Conservation (phyloP, 176 grass and related monocot genomes). For the Thalia dealbata region DNA sequence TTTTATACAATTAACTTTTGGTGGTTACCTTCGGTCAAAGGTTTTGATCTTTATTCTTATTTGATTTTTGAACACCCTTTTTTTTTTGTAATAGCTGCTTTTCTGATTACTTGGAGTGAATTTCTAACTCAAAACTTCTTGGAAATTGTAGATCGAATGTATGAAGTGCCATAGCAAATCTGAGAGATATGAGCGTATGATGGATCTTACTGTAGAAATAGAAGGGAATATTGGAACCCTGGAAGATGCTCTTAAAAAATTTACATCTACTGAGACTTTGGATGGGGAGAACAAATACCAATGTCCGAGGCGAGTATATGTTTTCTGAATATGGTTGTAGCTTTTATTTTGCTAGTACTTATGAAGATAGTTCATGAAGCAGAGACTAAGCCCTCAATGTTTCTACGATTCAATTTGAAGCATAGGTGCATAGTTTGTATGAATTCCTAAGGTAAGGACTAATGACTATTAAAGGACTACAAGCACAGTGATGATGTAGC, state of each 20-base stretch:
- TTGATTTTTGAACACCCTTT: background rate
- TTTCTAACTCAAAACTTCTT: background rate
- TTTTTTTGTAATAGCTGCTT: background rate
- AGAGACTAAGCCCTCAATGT: no score
- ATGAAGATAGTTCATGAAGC: no score
- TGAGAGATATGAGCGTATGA: constrained; percentile 21
- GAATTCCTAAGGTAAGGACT: no score
- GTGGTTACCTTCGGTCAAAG: constrained; percentile 27
- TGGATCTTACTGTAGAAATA: constrained; percentile 30
- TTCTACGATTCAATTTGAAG: no score
- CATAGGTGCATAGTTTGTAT: no score
- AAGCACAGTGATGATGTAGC: no score
- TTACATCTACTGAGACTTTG: constrained; percentile 22
- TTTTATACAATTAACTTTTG: constrained; percentile 21
- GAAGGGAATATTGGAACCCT: constrained; percentile 21
- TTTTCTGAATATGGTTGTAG: background rate
- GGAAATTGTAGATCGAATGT: constrained; percentile 21
- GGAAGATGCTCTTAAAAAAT: constrained; percentile 21
- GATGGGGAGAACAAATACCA: constrained; percentile 25
- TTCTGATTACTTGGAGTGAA: background rate
- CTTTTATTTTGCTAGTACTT: no score
- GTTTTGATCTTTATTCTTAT: background rate
- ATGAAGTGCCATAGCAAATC: constrained; percentile 24
- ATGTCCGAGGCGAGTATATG: constrained; percentile 11
- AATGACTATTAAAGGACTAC: no score